These are phyloP conservation scores for Acanthamoeba lenticulata DNA, from an alignment of 208 protist genomes.

Conservation along the genomic window DNA sequence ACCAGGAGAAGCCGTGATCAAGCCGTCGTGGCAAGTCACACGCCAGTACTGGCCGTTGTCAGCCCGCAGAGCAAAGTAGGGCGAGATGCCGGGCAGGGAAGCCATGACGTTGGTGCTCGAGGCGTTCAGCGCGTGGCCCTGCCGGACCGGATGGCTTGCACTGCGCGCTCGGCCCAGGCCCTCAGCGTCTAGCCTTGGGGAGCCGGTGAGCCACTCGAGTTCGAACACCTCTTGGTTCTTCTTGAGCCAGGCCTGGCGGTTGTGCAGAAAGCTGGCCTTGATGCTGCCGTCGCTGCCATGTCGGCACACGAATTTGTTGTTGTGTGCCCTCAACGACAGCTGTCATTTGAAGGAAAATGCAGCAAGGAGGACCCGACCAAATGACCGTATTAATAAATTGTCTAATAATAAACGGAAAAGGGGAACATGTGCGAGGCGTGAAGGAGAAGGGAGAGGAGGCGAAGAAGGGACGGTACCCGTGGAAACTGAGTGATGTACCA, in stretches of 20 bases:
- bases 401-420: neutral
- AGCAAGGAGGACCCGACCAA: too few relatives aligned
- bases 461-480: neutral
- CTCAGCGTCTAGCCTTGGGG: neutral
- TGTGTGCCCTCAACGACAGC: constrained; percentile 3
- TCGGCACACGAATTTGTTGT: constrained; percentile 67
- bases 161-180: neutral
- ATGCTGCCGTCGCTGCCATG: neutral
- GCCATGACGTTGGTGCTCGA: neutral
- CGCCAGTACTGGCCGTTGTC: constrained; percentile 27
- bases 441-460: neutral
- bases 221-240: constrained; percentile 58
- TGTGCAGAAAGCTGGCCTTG: constrained; percentile 43
- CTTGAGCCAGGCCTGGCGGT: constrained; percentile 27
- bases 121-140: neutral
- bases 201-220: neutral
- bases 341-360: neutral
- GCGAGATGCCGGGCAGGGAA: neutral
- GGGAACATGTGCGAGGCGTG: neutral
- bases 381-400: neutral
- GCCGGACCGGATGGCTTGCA: neutral
- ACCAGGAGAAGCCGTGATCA: neutral
- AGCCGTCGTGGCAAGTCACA: neutral
- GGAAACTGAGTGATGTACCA: constrained; percentile 10
- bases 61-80: neutral